These are phyloP conservation scores for Saturnispora ahearnii DNA, from an alignment of 805 yeast species.

Conservation along the genomic window DNA sequence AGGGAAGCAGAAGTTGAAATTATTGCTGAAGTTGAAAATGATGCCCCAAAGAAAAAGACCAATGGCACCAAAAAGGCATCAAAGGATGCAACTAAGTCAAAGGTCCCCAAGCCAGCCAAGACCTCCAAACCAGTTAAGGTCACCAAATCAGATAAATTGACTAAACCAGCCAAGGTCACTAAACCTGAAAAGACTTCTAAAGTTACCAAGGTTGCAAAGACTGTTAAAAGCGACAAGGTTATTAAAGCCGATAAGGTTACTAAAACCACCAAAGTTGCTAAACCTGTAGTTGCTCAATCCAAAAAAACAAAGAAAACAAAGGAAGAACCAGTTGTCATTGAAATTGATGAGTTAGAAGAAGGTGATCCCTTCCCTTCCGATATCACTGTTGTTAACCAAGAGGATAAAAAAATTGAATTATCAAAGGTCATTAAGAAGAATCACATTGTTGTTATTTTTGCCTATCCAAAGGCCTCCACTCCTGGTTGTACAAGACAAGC, in stretches of 20 bases:
- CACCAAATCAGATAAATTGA: neutral
- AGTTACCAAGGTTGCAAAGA: neutral
- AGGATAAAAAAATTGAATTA: constrained; percentile 25
- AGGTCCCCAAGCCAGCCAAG: neutral
- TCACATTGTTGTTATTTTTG: constrained; percentile 46
- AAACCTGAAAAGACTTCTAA: neutral
- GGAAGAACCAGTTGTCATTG: neutral
- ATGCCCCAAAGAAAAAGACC: neutral
- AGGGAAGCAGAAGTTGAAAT: neutral
- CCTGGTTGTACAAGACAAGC: constrained; percentile 98
- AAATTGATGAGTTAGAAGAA: constrained; percentile 9
- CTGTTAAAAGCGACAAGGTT: neutral
- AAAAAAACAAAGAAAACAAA: neutral
- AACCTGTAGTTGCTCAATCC: neutral
- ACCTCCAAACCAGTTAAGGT: neutral
- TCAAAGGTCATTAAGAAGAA: constrained; percentile 23
- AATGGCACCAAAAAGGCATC: neutral
- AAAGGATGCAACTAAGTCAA: neutral
- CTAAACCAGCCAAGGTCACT: neutral
- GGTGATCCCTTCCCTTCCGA: constrained; percentile 13
- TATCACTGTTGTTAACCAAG: constrained; percentile 40
- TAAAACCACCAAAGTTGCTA: neutral
- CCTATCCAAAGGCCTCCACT: constrained; percentile 88
- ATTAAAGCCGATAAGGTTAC: neutral
- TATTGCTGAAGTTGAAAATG: neutral